These are phyloP conservation scores for Dinochytrium kinnereticum DNA, from an alignment of 371 early-diverging fungal genomes.

Conservation along the genomic window DNA sequence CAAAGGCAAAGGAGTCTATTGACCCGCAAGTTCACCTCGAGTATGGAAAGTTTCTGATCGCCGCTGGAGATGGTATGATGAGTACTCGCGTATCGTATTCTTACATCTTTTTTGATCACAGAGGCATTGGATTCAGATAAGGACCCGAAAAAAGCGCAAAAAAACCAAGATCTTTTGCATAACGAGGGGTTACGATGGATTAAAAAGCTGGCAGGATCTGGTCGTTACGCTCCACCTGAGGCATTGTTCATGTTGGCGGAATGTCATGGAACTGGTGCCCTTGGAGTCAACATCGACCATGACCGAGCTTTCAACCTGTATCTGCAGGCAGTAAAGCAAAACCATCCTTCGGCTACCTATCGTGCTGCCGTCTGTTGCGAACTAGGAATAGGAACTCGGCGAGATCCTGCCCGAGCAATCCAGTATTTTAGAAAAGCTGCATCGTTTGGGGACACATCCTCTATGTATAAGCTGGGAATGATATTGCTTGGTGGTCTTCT, in stretches of 20 bases:
- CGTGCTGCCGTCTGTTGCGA: conserved; percentile 30
- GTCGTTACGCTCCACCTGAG: conserved; percentile 54
- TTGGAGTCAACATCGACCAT: conserved; percentile 73
- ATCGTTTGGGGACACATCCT: conserved; percentile 33
- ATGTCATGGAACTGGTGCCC: conserved; percentile 61
- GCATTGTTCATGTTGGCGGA: conserved; percentile 86
- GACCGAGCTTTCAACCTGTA: conserved; percentile 42
- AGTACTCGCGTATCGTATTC: too few species aligned
- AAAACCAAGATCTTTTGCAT: conserved; percentile 59
- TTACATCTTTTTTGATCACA: too few species aligned
- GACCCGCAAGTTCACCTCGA: conserved; percentile 36
- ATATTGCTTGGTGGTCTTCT: conserved; percentile 75
- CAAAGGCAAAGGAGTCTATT: conserved; percentile 25
- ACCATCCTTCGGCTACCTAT: conserved; percentile 37
- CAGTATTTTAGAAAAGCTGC: conserved; percentile 42
- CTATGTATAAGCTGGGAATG: conserved; percentile 48
- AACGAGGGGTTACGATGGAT: conserved; percentile 73
- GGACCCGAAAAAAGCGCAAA: conserved; percentile 65
- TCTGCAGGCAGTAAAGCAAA: conserved; percentile 36
- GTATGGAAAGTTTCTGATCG: conserved; percentile 40
- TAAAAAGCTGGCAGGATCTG: conserved; percentile 64
- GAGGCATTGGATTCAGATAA: conserved; percentile 53
- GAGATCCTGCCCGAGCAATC: conserved; percentile 21
- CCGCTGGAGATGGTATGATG: conserved; percentile 34
- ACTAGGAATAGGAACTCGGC: conserved; percentile 33